phyloP scores from a whole-genome alignment of 2,329 filamentous ascomycete species.

The Verticillium alfalfae region DNA sequence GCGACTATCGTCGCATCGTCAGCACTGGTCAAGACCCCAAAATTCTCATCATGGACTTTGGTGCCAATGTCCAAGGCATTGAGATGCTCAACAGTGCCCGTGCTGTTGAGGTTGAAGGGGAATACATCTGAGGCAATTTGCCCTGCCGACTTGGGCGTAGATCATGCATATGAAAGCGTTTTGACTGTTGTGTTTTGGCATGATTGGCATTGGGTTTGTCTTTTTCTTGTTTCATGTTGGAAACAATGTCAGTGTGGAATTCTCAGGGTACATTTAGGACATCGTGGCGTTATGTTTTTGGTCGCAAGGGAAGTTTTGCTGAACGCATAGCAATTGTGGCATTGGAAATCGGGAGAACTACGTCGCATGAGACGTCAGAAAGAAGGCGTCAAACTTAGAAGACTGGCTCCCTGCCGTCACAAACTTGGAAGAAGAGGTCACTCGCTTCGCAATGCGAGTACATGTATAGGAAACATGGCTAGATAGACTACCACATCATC shows the following conservation, averaged over 20 bases:
- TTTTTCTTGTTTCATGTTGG: not conserved
- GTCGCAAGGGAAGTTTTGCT: not conserved
- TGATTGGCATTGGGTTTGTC: not conserved
- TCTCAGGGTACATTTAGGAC: not conserved
- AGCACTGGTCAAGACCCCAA: slow-evolving; percentile 92
- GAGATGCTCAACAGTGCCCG: slow-evolving; percentile 47
- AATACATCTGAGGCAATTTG: slow-evolving; percentile 21
- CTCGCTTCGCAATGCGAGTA: not conserved
- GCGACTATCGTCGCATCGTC: slow-evolving; percentile 89
- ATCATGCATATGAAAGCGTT: not conserved
- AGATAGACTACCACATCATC: not conserved
- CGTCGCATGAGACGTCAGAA: not conserved
- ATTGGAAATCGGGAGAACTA: too few species aligned
- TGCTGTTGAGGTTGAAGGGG: slow-evolving; percentile 15
- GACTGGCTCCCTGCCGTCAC: not conserved
- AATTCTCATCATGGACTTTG: slow-evolving; percentile 92
- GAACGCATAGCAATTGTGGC: not conserved
- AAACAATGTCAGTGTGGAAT: not conserved
- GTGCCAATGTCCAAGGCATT: slow-evolving; percentile 51
- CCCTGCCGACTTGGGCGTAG: not conserved
- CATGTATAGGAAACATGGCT: not conserved
- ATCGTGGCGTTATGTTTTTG: not conserved
- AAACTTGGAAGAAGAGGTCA: not conserved
- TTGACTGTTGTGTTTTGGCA: not conserved
- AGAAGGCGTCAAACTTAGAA: not conserved